Evolutionary conservation across 208 protist genomes (phyloP).

Genomic region (Balamuthia mandrillaris): DNA sequence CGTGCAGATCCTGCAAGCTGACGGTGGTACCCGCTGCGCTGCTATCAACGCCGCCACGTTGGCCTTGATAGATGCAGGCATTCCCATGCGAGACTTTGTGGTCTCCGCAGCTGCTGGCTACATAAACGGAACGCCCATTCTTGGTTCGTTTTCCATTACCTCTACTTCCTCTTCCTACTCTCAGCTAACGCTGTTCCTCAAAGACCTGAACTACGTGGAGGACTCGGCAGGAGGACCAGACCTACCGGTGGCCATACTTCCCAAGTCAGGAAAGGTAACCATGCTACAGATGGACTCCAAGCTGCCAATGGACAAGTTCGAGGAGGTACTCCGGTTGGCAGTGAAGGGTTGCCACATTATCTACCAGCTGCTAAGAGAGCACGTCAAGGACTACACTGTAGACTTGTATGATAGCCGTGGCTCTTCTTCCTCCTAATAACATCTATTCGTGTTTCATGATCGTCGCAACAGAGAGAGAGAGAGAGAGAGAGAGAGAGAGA

Average conservation of each 20-base stretch:
- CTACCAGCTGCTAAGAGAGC: constrained; percentile 21
- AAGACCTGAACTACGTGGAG: constrained; percentile 39
- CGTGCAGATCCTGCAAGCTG: constrained; percentile 80
- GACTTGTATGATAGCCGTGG: not conserved
- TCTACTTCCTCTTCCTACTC: not conserved
- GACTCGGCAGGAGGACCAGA: constrained; percentile 68
- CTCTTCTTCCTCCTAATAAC: no score
- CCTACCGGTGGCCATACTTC: constrained; percentile 68
- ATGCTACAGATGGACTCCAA: constrained; percentile 73
- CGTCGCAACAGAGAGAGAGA: no score
- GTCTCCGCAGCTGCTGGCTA: constrained; percentile 66
- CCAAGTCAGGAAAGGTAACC: constrained; percentile 56
- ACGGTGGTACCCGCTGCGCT: constrained; percentile 71
- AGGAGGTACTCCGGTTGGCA: constrained; percentile 62
- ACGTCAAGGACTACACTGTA: constrained; percentile 6
- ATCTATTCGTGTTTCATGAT: no score
- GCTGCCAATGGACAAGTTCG: constrained; percentile 65
- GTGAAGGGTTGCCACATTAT: constrained; percentile 66
- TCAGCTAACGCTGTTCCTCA: not conserved
- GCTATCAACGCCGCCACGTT: constrained; percentile 82
- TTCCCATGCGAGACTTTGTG: constrained; percentile 83
- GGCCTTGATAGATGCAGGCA: constrained; percentile 83
- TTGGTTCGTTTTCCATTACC: constrained; percentile 46
- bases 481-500: no score
- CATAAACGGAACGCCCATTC: constrained; percentile 67